Base-by-base conservation (phyloP, 2,329 filamentous ascomycete species). In the Helotiales sp. region DNA sequence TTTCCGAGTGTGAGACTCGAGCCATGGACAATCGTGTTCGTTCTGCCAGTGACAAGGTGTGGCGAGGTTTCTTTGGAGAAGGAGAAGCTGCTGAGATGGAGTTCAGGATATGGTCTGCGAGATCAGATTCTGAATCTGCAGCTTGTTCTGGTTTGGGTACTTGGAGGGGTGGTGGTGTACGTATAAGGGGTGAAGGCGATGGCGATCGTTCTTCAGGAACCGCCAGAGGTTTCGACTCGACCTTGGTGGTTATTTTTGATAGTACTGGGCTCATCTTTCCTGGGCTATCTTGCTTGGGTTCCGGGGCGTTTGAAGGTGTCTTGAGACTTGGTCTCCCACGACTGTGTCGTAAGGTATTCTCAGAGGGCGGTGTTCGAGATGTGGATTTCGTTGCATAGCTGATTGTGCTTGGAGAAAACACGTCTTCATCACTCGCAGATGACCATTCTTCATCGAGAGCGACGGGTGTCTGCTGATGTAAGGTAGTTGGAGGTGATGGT, bases 1-100 rank as follows among this genome's bases (percentile, higher is more conserved):
- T 63, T 31, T 69, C 62, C 3, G 65, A 67, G 15, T 71, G 73
- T 1, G 84, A 81, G 47, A 83, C 77, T 2, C 85, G 79, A 0
- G 87, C 84, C 86, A 96, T 93, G 17, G 90, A 92, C 54, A 91
- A 80, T 17, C 89, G 85, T 0, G 93, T 96, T 48, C 92, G 87
- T 69, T 96, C 91, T 3, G 88, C 82, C 0, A 95, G 80, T 0
- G 87, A 86, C 8, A 88, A 73, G 0, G 79, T 81, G 51, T 84
- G 83, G 0, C 83, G 77, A 0, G 76, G 74, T 64, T 84, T 86
- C 42, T 75, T 69, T 0, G 84, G 84, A 0, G 84, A 86, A 0
- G 83, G 83, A 1, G 84, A 85, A 0, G 77, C 75, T 46, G 77
- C 77, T 24, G 78, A 74, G 69, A 86, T 80, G 0, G 80, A 81